A percentile compares a stretch with the other conserved stretches of the same genome.
Conservation (phyloP, 148 eudicot species). For the Bassia scoparia region DNA sequence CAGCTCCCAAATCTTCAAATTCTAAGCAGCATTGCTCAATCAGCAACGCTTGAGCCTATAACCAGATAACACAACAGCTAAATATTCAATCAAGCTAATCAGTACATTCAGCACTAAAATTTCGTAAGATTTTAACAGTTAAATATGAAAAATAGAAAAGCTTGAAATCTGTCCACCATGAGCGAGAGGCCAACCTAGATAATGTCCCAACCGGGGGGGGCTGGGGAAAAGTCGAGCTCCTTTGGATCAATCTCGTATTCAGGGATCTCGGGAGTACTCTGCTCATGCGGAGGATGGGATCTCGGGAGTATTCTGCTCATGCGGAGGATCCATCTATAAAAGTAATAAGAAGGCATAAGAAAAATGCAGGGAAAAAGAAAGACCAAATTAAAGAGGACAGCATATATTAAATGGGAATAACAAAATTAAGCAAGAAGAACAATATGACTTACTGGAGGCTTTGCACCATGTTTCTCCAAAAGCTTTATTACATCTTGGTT, state of each 20-base stretch:
- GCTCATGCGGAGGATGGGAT: too few relatives aligned
- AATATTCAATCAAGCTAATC: too few relatives aligned
- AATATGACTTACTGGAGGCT: slow-evolving; percentile 51
- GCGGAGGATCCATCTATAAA: slow-evolving; percentile 69
- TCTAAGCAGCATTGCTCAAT: too few relatives aligned
- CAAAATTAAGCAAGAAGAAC: not conserved
- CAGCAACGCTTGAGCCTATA: too few relatives aligned
- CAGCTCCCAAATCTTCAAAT: too few relatives aligned
- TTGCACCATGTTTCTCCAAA: slow-evolving; percentile 88
- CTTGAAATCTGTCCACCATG: not conserved
- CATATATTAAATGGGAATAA: not conserved
- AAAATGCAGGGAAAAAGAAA: slow-evolving; percentile 6
- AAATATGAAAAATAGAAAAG: not conserved
- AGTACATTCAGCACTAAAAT: too few relatives aligned
- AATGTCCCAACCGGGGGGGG: slow-evolving; percentile 46
- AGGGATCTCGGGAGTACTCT: slow-evolving; percentile 61
- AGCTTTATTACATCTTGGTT: slow-evolving; percentile 68
- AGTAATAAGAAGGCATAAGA: not conserved
- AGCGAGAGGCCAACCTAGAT: slow-evolving; percentile 48
- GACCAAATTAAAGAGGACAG: not conserved
- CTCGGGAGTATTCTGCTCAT: slow-evolving; percentile 51
- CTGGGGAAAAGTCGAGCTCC: slow-evolving; percentile 86
- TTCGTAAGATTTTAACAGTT: too few relatives aligned
- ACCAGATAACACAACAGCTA: too few relatives aligned
- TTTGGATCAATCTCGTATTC: slow-evolving; percentile 79